Evolutionary conservation across 2,329 filamentous ascomycete species (phyloP).

Genomic region (Nemania sp.): DNA sequence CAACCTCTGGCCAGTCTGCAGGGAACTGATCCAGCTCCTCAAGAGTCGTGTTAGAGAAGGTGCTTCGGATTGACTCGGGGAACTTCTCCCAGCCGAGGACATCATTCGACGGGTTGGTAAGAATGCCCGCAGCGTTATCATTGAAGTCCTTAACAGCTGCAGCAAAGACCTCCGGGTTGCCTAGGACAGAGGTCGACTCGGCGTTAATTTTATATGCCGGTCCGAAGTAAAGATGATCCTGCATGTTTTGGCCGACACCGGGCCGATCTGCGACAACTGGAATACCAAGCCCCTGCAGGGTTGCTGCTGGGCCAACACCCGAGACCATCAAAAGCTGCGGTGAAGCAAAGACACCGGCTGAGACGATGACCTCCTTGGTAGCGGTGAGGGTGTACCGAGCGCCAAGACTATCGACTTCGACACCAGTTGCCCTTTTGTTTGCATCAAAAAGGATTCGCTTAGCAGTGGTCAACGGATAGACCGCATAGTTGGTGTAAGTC

Average conservation of each 20-base stretch:
- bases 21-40: constrained; percentile 28
- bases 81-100: constrained; percentile 39
- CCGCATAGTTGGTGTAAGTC: not conserved
- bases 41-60: not conserved
- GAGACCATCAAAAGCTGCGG: constrained; percentile 48
- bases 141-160: not conserved
- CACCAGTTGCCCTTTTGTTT: constrained; percentile 41
- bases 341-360: constrained; percentile 45
- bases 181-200: constrained; percentile 33
- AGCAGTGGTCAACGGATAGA: not conserved
- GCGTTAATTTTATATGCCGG: constrained; percentile 38
- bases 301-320: constrained; percentile 42
- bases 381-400: constrained; percentile 33
- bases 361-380: constrained; percentile 45
- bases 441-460: constrained; percentile 49
- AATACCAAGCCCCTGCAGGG: constrained; percentile 46
- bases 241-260: constrained; percentile 62
- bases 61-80: constrained; percentile 28
- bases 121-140: constrained; percentile 23
- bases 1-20: constrained; percentile 34
- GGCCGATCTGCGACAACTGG: constrained; percentile 55
- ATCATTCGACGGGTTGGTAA: constrained; percentile 31
- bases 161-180: constrained; percentile 27
- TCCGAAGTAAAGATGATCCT: constrained; percentile 48
- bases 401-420: constrained; percentile 29